Percentiles rank a stretch among this genome's conserved stretches.
Conservation (phyloP, 805 yeast genomes). For the Candida oleophila region DNA sequence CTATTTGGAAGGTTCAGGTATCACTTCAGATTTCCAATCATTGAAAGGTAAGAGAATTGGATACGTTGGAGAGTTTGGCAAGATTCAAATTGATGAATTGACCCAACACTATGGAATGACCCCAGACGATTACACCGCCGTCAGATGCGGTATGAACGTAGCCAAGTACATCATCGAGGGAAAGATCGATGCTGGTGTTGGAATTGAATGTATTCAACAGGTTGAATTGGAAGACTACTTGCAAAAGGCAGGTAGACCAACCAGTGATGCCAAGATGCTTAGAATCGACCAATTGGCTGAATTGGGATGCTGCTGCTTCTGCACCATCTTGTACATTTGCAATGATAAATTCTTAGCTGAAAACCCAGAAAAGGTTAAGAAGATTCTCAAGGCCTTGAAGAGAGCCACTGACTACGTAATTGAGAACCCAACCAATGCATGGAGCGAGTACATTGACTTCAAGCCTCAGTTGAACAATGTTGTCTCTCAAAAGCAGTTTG, state of each 20-base stretch:
- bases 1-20: constrained; percentile 50
- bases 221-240: constrained; percentile 55
- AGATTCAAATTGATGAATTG: constrained; percentile 56
- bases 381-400: constrained; percentile 48
- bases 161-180: constrained; percentile 56
- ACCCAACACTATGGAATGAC: constrained; percentile 56
- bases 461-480: constrained; percentile 46
- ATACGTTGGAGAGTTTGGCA: constrained; percentile 60
- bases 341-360: constrained; percentile 48
- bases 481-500: constrained; percentile 45
- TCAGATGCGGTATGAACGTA: constrained; percentile 60
- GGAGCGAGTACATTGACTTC: constrained; percentile 45
- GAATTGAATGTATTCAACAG: constrained; percentile 59
- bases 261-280: constrained; percentile 51
- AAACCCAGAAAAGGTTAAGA: constrained; percentile 46
- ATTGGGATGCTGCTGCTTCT: constrained; percentile 59
- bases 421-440: constrained; percentile 43
- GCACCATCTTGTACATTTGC: constrained; percentile 53
- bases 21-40: constrained; percentile 50
- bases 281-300: constrained; percentile 57
- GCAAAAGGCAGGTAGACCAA: constrained; percentile 40
- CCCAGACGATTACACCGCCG: constrained; percentile 55
- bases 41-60: constrained; percentile 55
- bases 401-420: constrained; percentile 51
- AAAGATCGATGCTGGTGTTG: constrained; percentile 56